Percentiles rank a stretch among this genome's conserved stretches.
phyloP scores from a whole-genome alignment of 2,329 filamentous ascomycete species.

The Xylaria sp. region DNA sequence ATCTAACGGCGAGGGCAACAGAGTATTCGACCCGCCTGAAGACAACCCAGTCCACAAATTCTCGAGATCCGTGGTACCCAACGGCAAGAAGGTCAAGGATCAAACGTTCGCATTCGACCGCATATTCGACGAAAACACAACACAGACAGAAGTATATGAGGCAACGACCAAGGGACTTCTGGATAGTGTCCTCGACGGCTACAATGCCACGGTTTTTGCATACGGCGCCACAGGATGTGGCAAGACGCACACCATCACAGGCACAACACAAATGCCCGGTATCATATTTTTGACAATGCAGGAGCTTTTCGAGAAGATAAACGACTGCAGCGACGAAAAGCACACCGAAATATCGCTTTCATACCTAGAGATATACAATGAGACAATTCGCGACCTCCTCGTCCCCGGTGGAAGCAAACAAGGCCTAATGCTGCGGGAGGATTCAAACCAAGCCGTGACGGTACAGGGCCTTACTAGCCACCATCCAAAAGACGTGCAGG shows the following conservation, averaged over 20 bases:
- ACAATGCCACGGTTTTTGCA: conserved; percentile 98
- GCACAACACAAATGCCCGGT: conserved; percentile 89
- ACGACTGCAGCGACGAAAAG: conserved; percentile 87
- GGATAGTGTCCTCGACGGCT: conserved; percentile 94
- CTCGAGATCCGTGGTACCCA: conserved; percentile 80
- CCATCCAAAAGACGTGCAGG: conserved; percentile 87
- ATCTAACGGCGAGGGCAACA: conserved; percentile 52
- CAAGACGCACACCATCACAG: conserved; percentile 97
- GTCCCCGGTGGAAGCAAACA: conserved; percentile 85
- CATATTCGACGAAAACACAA: conserved; percentile 95
- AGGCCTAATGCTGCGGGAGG: conserved; percentile 91
- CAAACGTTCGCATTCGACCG: conserved; percentile 97
- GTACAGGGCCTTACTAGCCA: conserved; percentile 92
- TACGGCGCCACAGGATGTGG: conserved; percentile 98
- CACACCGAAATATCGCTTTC: conserved; percentile 90
- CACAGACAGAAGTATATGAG: conserved; percentile 94
- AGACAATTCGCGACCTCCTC: conserved; percentile 94
- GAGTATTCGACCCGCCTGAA: conserved; percentile 96
- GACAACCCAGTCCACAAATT: conserved; percentile 92
- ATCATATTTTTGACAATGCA: conserved; percentile 99
- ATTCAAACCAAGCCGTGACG: conserved; percentile 91
- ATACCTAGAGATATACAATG: conserved; percentile 98
- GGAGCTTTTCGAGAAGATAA: conserved; percentile 95
- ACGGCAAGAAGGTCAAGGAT: conserved; percentile 94
- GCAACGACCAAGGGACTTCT: conserved; percentile 88